phyloP scores from a whole-genome alignment of 2,329 filamentous ascomycete species.

The Zymoseptoria pseudotritici region DNA sequence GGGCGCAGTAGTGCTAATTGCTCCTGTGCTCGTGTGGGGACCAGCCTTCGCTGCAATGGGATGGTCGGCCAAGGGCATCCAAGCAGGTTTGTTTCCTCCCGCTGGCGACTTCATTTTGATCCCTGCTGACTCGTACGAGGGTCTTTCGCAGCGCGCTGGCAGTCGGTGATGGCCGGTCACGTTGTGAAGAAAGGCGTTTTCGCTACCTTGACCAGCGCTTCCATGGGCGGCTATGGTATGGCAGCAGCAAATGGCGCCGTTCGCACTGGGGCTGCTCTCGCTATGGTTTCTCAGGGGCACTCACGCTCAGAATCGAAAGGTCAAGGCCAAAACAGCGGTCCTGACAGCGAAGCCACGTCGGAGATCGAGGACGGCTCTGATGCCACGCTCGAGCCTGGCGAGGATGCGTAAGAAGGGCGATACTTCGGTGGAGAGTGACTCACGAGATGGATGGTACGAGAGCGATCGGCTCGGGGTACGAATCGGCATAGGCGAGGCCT shows the following conservation, averaged over 20 bases:
- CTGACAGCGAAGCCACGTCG: not conserved
- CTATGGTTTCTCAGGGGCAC: not conserved
- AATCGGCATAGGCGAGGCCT: no score
- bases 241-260: not conserved
- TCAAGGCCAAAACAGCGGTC: not conserved
- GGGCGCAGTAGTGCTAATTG: not conserved
- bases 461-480: no score
- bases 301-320: not conserved
- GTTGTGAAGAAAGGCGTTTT: not conserved
- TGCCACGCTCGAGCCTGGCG: not conserved
- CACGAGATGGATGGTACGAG: no score
- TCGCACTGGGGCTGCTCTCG: not conserved
- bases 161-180: not conserved
- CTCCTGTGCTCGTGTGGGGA: not conserved
- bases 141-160: not conserved
- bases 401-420: not conserved
- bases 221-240: not conserved
- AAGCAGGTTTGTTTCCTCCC: not conserved
- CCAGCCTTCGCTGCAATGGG: not conserved
- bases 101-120: not conserved
- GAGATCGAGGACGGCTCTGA: not conserved
- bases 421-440: not conserved
- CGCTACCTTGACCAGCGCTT: not conserved
- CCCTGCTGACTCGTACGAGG: not conserved
- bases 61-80: not conserved